A percentile compares a stretch with the other conserved stretches of the same genome.
Conservation (phyloP, 2,329 filamentous ascomycete genomes). For the Aspergillus awamori region DNA sequence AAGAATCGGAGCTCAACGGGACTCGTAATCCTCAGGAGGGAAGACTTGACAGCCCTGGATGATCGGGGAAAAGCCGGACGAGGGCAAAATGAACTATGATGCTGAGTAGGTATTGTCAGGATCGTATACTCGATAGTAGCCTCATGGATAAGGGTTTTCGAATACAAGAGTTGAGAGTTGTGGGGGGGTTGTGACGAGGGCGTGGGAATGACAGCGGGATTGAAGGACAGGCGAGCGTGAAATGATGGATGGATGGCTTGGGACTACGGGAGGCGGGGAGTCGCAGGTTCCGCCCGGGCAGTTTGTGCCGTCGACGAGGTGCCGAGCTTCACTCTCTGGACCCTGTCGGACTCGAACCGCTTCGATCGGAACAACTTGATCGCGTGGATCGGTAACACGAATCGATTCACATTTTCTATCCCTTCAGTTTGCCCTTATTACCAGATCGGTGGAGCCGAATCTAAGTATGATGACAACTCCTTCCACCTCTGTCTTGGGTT, state of each 20-base stretch:
- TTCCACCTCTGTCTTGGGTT: neutral
- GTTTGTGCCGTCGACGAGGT: slow-evolving; percentile 8
- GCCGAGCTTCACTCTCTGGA: slow-evolving; percentile 2
- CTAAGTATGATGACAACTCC: neutral
- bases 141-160: slow-evolving; percentile 33
- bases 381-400: neutral
- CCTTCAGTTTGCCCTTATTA: neutral
- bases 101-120: slow-evolving; percentile 27
- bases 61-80: slow-evolving; percentile 22
- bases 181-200: slow-evolving; percentile 3
- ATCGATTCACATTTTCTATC: neutral
- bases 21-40: slow-evolving; percentile 26
- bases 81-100: slow-evolving; percentile 14
- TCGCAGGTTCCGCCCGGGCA: slow-evolving; percentile 27
- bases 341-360: neutral
- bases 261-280: slow-evolving; percentile 42
- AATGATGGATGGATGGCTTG: slow-evolving; percentile 27
- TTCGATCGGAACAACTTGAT: neutral
- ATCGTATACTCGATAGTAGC: slow-evolving; percentile 25
- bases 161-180: slow-evolving; percentile 6
- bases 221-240: slow-evolving; percentile 25
- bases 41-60: slow-evolving; percentile 22
- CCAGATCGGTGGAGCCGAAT: neutral
- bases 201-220: slow-evolving; percentile 9
- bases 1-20: slow-evolving; percentile 25